Conservation (phyloP, 164 flowering plant species). For the Santalum album region DNA sequence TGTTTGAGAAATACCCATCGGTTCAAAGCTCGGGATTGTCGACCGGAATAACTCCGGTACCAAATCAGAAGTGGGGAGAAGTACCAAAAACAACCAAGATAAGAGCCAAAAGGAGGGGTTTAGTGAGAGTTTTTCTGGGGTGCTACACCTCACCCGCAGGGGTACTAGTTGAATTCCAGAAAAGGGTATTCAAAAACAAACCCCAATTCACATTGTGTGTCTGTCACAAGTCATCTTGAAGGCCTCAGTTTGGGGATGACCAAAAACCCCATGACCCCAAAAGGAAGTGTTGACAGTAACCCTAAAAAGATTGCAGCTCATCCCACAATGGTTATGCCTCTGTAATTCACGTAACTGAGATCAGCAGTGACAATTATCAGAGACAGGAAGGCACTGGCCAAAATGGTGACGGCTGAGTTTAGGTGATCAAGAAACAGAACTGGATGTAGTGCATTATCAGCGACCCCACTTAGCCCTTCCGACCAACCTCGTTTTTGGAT, state of each 20-base stretch:
- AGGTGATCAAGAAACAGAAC: slow-evolving; percentile 31
- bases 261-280: slow-evolving; percentile 41
- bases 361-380: slow-evolving; percentile 24
- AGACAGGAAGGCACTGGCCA: slow-evolving; percentile 30
- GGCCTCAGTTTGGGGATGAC: slow-evolving; percentile 41
- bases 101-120: slow-evolving; percentile 38
- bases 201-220: slow-evolving; percentile 39
- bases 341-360: slow-evolving; percentile 47
- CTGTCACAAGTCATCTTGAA: slow-evolving; percentile 37
- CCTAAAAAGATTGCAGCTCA: slow-evolving; percentile 39
- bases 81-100: slow-evolving; percentile 37
- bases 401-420: slow-evolving; percentile 24
- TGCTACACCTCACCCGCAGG: slow-evolving; percentile 49
- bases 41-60: slow-evolving; percentile 39
- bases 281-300: slow-evolving; percentile 39
- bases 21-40: slow-evolving; percentile 29
- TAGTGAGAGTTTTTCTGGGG: slow-evolving; percentile 43
- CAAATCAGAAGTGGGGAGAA: slow-evolving; percentile 39
- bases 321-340: slow-evolving; percentile 51
- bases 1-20: slow-evolving; percentile 46
- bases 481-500: slow-evolving; percentile 37
- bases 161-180: slow-evolving; percentile 60
- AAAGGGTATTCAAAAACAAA: slow-evolving; percentile 45
- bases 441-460: slow-evolving; percentile 36
- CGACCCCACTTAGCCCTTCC: slow-evolving; percentile 47